phyloP scores from a whole-genome alignment of 305 asterid species.

The Nicotiana rustica region DNA sequence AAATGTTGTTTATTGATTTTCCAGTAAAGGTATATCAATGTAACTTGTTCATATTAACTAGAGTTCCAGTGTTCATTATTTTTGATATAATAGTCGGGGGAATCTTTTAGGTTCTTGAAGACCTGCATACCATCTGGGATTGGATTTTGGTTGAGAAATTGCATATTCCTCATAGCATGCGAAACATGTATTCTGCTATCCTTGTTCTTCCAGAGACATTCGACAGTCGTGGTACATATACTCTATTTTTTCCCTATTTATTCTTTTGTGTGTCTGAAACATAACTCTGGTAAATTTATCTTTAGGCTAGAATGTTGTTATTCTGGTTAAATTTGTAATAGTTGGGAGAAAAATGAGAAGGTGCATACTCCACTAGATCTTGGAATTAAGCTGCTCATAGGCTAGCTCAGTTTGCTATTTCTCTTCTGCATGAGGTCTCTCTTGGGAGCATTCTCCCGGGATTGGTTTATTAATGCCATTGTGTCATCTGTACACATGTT shows the following conservation, averaged over 20 bases:
- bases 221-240: slow-evolving; percentile 81
- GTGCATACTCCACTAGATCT: slow-evolving; percentile 5
- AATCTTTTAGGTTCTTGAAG: slow-evolving; percentile 78
- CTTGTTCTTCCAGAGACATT: slow-evolving; percentile 94
- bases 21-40: not conserved
- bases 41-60: slow-evolving; percentile 22
- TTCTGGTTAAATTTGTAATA: slow-evolving; percentile 22
- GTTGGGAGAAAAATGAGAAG: not conserved
- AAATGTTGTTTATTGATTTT: not conserved
- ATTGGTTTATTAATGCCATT: not conserved
- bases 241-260: slow-evolving; percentile 33
- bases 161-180: slow-evolving; percentile 66
- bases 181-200: slow-evolving; percentile 80
- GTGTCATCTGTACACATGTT: slow-evolving; percentile 6
- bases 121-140: slow-evolving; percentile 91
- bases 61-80: not conserved
- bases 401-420: slow-evolving; percentile 7
- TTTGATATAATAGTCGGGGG: not conserved
- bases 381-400: slow-evolving; percentile 7
- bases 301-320: slow-evolving; percentile 22
- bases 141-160: slow-evolving; percentile 86
- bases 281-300: not conserved
- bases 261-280: not conserved
- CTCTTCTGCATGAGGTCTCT: slow-evolving; percentile 14
- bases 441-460: not conserved